phyloP scores from a whole-genome alignment of 371 early-diverging fungal species.

The Polyrhizophydium stewartii region DNA sequence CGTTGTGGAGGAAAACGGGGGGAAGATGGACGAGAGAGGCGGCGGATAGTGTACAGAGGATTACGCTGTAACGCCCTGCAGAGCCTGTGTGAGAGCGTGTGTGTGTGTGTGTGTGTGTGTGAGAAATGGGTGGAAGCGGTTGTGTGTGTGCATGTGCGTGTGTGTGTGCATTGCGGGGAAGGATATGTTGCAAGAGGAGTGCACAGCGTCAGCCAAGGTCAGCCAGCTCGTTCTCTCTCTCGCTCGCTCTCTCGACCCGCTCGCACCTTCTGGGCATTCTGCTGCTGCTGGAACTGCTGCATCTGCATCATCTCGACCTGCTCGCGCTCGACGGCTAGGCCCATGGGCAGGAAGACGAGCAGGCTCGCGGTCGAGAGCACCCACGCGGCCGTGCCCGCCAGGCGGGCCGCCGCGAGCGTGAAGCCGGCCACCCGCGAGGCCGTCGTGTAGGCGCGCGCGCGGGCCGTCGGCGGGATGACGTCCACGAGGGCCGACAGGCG shows the following conservation, averaged over 20 bases:
- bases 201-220: too few species aligned
- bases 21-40: too few species aligned
- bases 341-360: slow-evolving; percentile 38
- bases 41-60: too few species aligned
- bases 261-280: slow-evolving; percentile 4
- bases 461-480: slow-evolving; percentile 33
- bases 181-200: too few species aligned
- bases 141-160: too few species aligned
- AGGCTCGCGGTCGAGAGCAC: slow-evolving; percentile 38
- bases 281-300: slow-evolving; percentile 16
- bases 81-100: too few species aligned
- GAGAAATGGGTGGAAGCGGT: too few species aligned
- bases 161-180: too few species aligned
- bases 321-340: slow-evolving; percentile 42
- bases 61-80: too few species aligned
- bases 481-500: slow-evolving; percentile 38
- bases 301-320: slow-evolving; percentile 35
- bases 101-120: too few species aligned
- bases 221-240: too few species aligned
- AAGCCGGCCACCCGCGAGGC: slow-evolving; percentile 9
- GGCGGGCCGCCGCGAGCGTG: slow-evolving; percentile 11
- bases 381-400: slow-evolving; percentile 35
- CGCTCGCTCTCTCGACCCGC: neutral
- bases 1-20: too few species aligned
- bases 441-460: slow-evolving; percentile 11